Base-by-base conservation (phyloP, 192 early-diverging fungal species). In the Spinellus fusiger region DNA sequence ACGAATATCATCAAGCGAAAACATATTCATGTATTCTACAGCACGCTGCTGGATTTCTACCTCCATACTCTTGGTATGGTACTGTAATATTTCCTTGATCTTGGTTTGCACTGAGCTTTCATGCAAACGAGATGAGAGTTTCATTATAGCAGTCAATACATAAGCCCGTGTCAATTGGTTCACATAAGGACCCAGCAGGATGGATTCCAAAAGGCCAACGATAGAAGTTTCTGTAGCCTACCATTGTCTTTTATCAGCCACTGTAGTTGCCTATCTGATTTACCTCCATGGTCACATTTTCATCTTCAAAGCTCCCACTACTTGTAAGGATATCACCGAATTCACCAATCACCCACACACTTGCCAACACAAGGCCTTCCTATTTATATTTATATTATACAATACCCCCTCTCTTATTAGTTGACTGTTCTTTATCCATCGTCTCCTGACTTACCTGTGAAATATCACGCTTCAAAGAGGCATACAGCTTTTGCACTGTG, bases 31-130 rank as follows among this genome's bases (percentile, higher is more conserved):
- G 66, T 87, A 98, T 76, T 99, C 97, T 7, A 93, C 89, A 5
- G 95, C 92, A 35, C 97, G 89, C 67, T 93, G 86, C 69, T 99
- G 97, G 50, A 94, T 86, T 74, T 99, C 97, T 0, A 93, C 83
- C 63, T 95, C 88, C 55, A 89, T 85, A 53, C 90, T 88, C 7
- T 77, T 79, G 32, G 73, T 77, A 62, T 88, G 86, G 53, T 78
- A 66, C 13, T 69, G 67, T 47, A 98, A 68, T 15, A 90, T 57
- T 9, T 70, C 59, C 55, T 81, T 84, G 52, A 93, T 84, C 55
- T 66, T 59, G 28, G 73, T 61, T 26, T 74, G 67, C 1, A 75
- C 82, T 2, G 61, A 51, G 1, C 62, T 40, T 1, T 81, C 73
- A 7, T 64, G 77, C 62, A 99, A 94, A 38, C 96, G 82, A 23